Conservation (phyloP, 345 rosid genomes). For the Moricandia arvensis region DNA sequence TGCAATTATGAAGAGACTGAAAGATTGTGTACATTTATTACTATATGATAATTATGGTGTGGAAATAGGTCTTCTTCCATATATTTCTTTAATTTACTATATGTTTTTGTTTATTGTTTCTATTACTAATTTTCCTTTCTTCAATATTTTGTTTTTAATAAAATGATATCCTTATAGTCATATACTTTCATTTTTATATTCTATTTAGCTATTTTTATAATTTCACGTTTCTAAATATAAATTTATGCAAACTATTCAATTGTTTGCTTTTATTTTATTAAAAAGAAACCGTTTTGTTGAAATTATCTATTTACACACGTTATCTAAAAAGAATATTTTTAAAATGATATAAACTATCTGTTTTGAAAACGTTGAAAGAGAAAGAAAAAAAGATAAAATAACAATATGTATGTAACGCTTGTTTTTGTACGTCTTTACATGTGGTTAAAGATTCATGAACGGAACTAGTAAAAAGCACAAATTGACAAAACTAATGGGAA, state of each 20-base stretch:
- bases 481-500: conserved; percentile 1
- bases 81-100: too few relatives aligned
- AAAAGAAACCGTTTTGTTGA: not conserved
- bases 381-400: not conserved
- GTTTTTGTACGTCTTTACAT: not conserved
- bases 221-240: not conserved
- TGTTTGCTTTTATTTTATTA: not conserved
- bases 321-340: not conserved
- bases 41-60: too few relatives aligned
- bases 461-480: not conserved
- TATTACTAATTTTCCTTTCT: too few relatives aligned
- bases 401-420: not conserved
- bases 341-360: not conserved
- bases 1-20: too few relatives aligned
- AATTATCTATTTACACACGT: not conserved
- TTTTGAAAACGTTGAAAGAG: not conserved
- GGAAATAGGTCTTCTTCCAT: too few relatives aligned
- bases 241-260: not conserved
- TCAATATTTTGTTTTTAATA: too few relatives aligned
- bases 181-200: not conserved
- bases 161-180: too few relatives aligned
- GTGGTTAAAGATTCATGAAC: conserved; percentile 13
- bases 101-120: too few relatives aligned
- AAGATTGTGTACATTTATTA: too few relatives aligned
- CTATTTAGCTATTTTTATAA: not conserved